Base-by-base conservation (phyloP, 345 rosid species). In the Pugionium cornutum region DNA sequence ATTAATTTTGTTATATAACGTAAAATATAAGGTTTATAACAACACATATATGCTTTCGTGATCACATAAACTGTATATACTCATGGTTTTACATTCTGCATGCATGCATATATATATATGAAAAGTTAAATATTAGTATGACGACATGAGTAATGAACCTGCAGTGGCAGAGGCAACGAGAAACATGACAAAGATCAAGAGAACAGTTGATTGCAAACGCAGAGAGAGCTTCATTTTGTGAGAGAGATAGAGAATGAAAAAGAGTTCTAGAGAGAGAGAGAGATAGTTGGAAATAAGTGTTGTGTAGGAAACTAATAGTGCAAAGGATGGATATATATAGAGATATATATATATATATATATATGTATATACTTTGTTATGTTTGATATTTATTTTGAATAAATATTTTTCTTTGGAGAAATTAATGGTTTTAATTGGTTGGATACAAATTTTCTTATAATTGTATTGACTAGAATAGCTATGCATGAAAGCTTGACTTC, bases 111-210 rank as follows among this genome's bases (percentile, higher is more conserved):
- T 18, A 18, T 18, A 18, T 18, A 18, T 18, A 18, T 18, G 18
- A 18, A 18, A 18, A 18, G 18, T 18, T 18, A 18, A 18, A 18
- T 18, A 18, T 18, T 18, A 18, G 18, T 18, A 18, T 18, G 18
- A 18, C 18, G 18, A 18, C 18, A 73, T 0, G 62, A 48, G 47
- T 39, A 45, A 64, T 7, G 43, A 51, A 75, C 78, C 75, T 69
- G 78, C 46, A 45, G 75, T 58, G 4, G 69, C 46, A 18, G 18
- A 18, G 18, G 18, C 18, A 18, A 18, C 18, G 18, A 18, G 18
- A 62, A 75, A 65, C 18, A 75, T 53, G 67, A 75, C 51, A 62
- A 64, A 46, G 67, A 75, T 1, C 53, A 75, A 34, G 6, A 75
- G 52, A 58, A 6, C 53, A 9, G 67, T 57, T 41, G 78, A 64